Base-by-base conservation (phyloP, 768 basidiomycete genomes). In the Clitopilus passeckerianus region DNA sequence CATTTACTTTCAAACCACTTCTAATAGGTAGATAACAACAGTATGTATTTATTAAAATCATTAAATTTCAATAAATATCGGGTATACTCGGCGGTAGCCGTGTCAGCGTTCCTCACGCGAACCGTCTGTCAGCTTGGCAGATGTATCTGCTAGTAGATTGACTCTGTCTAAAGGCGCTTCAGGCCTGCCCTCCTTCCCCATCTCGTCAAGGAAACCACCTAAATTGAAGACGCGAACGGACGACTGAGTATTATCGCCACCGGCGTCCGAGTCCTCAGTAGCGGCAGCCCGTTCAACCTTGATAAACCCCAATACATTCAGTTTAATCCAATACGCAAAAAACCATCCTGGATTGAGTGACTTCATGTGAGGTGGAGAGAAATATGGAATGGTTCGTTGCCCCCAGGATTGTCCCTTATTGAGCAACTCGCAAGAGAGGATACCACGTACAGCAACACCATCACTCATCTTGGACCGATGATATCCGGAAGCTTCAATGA, bases 151-250 rank as follows among this genome's bases (percentile, higher is more conserved):
- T 15, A 41, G 37, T n/a, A n/a, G 14, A 5, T 12, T 3, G 3
- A 41, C 37, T n/a, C 3, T 12, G 3, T 41, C 37, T 41, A 5
- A 5, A 5, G 37, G 37, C 9, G 65, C 62, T 44, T 57, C 15
- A 5, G 68, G 64, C 6, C 65, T 61, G 12, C 68, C 70, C 56
- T 71, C 66, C 22, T 55, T 44, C 44, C 59, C 63, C 63, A 69
- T 68, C 46, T 62, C 66, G 16, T 54, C 20, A 54, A 71, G 55
- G 55, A 68, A 73, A 1, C 57, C 59, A 0, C 33, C 14, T 14
- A 71, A 34, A 57, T 60, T 57, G 20, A 58, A 54, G 10, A 59
- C 41, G 34, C 52, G 37, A 22, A 56, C 14, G 18, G 27, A 16
- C 8, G 15, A 4, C 10, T 9, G 5, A 3, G 5, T 9, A 41